These are phyloP conservation scores for Sugiyamaella floridensis DNA, from an alignment of 805 yeast species.

Conservation along the genomic window DNA sequence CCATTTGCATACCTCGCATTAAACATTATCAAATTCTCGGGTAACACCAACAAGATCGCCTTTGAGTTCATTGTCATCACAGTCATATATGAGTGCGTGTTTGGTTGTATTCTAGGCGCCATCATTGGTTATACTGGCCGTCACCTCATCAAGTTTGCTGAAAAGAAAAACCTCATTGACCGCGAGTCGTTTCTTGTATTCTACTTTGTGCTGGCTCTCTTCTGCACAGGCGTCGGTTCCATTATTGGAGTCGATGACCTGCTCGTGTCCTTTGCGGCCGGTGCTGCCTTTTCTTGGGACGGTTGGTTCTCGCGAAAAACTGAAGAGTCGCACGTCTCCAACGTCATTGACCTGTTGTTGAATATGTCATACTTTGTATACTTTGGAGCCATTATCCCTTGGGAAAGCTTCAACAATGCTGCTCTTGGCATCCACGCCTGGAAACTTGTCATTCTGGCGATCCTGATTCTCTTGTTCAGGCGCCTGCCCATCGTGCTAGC, in stretches of 20 bases:
- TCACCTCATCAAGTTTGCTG: conserved; percentile 68
- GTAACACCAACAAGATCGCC: conserved; percentile 59
- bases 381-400: conserved; percentile 86
- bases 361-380: conserved; percentile 84
- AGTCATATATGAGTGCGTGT: conserved; percentile 70
- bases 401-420: conserved; percentile 66
- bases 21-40: conserved; percentile 58
- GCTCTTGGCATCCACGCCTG: conserved; percentile 63
- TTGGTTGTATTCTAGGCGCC: conserved; percentile 72
- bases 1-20: conserved; percentile 74
- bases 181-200: conserved; percentile 83
- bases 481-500: conserved; percentile 76
- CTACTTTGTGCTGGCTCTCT: conserved; percentile 72
- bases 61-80: conserved; percentile 76
- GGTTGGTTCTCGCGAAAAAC: conserved; percentile 81
- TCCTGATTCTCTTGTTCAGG: conserved; percentile 67
- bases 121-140: conserved; percentile 65
- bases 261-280: conserved; percentile 85
- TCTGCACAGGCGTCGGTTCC: conserved; percentile 85
- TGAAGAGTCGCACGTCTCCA: conserved; percentile 79
- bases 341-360: conserved; percentile 77
- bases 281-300: conserved; percentile 91
- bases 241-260: conserved; percentile 84
- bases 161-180: conserved; percentile 61
- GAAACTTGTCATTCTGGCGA: conserved; percentile 69